Evolutionary conservation across 2,329 filamentous ascomycete species (phyloP), one percentile per base, ranked within the genome.

Genomic region (Penicillium olsonii): DNA sequence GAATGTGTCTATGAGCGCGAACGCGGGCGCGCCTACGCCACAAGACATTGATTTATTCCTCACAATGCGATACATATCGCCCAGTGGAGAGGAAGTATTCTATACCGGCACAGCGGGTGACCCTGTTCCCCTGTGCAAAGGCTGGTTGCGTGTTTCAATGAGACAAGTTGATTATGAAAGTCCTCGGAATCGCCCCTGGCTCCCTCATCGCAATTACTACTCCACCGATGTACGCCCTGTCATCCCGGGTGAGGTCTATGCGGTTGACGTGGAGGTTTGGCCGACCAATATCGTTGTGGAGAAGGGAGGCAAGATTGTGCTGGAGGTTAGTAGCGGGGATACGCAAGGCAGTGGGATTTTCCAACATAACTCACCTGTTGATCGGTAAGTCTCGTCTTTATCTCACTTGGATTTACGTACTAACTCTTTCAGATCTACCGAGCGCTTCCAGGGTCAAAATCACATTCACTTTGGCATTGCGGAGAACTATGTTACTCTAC

Each of bases 81-180:
- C 78, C 0, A 61, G 65, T 3, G 78, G 78, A 6, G 78, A 77
- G 14, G 79, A 82, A 50, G 70, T 82, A 7, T 74, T 72, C 62
- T 82, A 82, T 60, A 82, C 79, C 4, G 79, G 79, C 35, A 81
- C 79, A 14, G 78, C 77, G 0, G 79, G 79, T 22, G 79, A 82
- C 52, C 76, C 78, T 0, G 74, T 81, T 0, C 79, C 79, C 1
- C 64, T 82, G 7, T 71, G 72, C 42, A 82, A 82, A 62, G 79
- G 79, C 38, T 82, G 78, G 79, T 69, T 80, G 20, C 76, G 79
- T 12, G 74, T 75, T n/a, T 77, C 73, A 31, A 65, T 80, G 45
- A 76, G 79, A 47, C 78, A 78, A 56, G 69, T 72, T 4, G 75
- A 80, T 45, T 55, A 66, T 0, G 50, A 71, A 4, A 72, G 79